These are phyloP conservation scores for Brassica juncea DNA, from an alignment of 345 rosid species.

Conservation along the genomic window DNA sequence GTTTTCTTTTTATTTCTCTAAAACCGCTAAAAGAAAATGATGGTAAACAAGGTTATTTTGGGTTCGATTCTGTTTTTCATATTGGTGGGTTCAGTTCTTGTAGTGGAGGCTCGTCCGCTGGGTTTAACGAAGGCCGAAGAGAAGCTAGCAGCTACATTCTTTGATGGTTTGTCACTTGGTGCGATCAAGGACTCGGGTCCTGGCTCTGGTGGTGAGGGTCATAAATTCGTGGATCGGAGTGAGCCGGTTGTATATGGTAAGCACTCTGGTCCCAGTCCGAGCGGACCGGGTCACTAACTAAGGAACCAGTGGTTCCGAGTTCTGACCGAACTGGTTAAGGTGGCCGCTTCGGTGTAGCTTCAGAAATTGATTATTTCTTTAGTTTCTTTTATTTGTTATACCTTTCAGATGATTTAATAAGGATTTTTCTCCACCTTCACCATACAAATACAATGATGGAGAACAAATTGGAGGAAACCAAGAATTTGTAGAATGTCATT, in stretches of 20 bases:
- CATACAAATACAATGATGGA: not conserved
- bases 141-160: conserved; percentile 37
- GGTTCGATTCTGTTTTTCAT: conserved; percentile 31
- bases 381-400: not conserved
- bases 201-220: conserved; percentile 52
- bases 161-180: conserved; percentile 52
- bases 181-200: conserved; percentile 55
- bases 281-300: conserved; percentile 44
- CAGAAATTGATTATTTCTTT: not conserved
- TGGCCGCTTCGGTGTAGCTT: not conserved
- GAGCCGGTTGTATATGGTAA: conserved; percentile 40
- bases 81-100: conserved; percentile 28
- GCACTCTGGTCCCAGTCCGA: conserved; percentile 45
- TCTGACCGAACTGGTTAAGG: not conserved
- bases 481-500: not conserved
- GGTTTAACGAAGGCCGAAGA: conserved; percentile 25
- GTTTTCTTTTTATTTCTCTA: not conserved
- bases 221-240: conserved; percentile 31
- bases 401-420: not conserved
- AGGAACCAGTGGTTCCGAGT: not conserved
- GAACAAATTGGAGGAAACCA: not conserved
- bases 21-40: conserved; percentile 24
- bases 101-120: conserved; percentile 49
- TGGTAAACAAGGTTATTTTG: conserved; percentile 39
- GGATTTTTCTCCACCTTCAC: not conserved